Percentiles rank a stretch among this genome's conserved stretches.
Conservation (phyloP, 768 basidiomycete species). For the Pleurotus tuoliensis region DNA sequence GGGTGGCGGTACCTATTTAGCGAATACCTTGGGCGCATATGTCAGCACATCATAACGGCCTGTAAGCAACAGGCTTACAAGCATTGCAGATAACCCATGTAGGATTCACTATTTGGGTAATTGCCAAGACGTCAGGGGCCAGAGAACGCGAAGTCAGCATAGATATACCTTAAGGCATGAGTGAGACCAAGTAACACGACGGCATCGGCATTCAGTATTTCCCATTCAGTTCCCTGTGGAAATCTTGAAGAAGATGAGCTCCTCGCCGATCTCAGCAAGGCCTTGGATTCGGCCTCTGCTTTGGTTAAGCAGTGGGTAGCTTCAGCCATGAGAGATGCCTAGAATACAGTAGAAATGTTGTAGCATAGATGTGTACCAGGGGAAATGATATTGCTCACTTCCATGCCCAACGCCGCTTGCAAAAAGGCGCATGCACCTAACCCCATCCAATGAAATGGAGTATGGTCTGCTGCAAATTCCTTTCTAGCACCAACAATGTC, state of each 20-base stretch:
- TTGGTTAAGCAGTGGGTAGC: constrained; percentile 51
- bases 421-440: constrained; percentile 70
- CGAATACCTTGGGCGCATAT: constrained; percentile 22
- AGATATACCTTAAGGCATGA: constrained; percentile 56
- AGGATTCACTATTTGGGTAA: constrained; percentile 55
- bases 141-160: constrained; percentile 14
- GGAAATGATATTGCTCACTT: constrained; percentile 38
- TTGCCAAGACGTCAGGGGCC: not conserved
- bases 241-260: constrained; percentile 41
- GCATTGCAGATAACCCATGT: constrained; percentile 77
- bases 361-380: not conserved
- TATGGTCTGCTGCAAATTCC: constrained; percentile 45
- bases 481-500: constrained; percentile 52
- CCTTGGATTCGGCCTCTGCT: constrained; percentile 61
- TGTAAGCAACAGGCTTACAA: constrained; percentile 40
- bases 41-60: constrained; percentile 6
- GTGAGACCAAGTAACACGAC: constrained; percentile 68
- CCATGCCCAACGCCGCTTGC: constrained; percentile 79
- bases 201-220: constrained; percentile 70
- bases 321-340: constrained; percentile 62
- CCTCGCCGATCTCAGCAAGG: constrained; percentile 33
- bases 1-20: constrained; percentile 44
- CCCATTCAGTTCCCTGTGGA: constrained; percentile 68
- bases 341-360: not conserved
- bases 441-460: constrained; percentile 73